Conservation (phyloP, 2,329 filamentous ascomycete genomes). For the Trichoderma koningiopsis region DNA sequence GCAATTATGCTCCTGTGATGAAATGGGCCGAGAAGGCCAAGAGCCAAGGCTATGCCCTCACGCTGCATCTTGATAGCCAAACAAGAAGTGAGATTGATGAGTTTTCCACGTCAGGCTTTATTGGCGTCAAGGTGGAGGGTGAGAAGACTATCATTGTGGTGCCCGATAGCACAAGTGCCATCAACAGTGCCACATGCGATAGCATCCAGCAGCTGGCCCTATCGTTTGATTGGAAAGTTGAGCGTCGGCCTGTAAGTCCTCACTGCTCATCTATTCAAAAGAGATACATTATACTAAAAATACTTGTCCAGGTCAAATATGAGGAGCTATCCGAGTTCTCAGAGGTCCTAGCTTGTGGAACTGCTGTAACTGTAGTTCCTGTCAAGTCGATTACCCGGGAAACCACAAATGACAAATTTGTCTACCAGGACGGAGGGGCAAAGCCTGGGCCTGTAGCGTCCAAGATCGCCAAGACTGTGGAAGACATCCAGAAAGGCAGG, state of each 20-base stretch:
- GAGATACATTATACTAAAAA: background rate
- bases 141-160: background rate
- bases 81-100: conserved; percentile 67
- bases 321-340: background rate
- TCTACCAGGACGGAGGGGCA: background rate
- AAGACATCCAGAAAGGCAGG: background rate
- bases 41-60: conserved; percentile 65
- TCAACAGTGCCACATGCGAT: conserved; percentile 65
- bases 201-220: conserved; percentile 61
- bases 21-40: conserved; percentile 63
- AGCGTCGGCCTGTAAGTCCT: conserved; percentile 36
- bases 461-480: background rate
- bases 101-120: conserved; percentile 68
- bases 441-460: background rate
- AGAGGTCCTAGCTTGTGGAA: background rate
- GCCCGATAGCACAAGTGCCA: conserved; percentile 54
- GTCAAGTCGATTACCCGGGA: background rate
- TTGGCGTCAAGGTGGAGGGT: conserved; percentile 57
- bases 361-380: background rate
- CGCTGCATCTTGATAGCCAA: conserved; percentile 67
- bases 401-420: background rate
- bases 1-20: conserved; percentile 70
- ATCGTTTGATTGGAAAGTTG: conserved; percentile 60
- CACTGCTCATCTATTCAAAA: background rate
- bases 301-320: background rate